Evolutionary conservation across 2,329 filamentous ascomycete genomes (phyloP).

Genomic region (Harringtonia aguacate): DNA sequence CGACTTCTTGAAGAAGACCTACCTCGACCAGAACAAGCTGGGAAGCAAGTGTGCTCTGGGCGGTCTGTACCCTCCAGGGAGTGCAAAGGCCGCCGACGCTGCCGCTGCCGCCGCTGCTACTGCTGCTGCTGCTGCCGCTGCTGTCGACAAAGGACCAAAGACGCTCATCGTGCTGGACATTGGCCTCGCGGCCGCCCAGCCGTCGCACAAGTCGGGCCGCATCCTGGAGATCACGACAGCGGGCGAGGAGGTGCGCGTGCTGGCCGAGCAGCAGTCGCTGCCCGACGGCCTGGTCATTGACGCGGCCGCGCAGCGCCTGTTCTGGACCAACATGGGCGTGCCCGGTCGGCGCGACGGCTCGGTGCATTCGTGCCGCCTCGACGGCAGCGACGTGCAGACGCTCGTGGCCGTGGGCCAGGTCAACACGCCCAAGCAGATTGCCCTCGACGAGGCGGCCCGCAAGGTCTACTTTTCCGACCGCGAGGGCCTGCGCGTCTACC

Average conservation of each 20-base stretch:
- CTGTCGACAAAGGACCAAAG: no score
- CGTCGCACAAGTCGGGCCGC: background rate
- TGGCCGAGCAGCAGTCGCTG: conserved; percentile 17
- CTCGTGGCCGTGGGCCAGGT: conserved; percentile 31
- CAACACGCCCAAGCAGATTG: conserved; percentile 39
- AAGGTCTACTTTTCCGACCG: conserved; percentile 33
- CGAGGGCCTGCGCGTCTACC: conserved; percentile 29
- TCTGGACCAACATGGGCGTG: conserved; percentile 40
- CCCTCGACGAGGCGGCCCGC: conserved; percentile 15
- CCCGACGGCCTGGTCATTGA: conserved; percentile 35
- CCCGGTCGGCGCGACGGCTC: conserved; percentile 28
- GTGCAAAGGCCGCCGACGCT: no score
- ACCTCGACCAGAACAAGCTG: conserved; percentile 16
- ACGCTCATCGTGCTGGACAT: conserved; percentile 18
- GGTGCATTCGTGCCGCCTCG: conserved; percentile 32
- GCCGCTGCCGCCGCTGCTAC: no score
- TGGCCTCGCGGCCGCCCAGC: conserved; percentile 10
- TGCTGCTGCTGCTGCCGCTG: no score
- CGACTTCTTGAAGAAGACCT: conserved; percentile 17
- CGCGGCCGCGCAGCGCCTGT: conserved; percentile 23
- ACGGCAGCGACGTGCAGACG: conserved; percentile 32
- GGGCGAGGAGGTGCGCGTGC: conserved; percentile 11
- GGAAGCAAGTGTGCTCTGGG: conserved; percentile 23
- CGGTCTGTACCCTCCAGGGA: conserved; percentile 23
- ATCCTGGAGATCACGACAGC: conserved; percentile 14